Evolutionary conservation across 257 asterid genomes (phyloP), one percentile per base, ranked within the genome.

Genomic region (Parsonsia alboflavescens): DNA sequence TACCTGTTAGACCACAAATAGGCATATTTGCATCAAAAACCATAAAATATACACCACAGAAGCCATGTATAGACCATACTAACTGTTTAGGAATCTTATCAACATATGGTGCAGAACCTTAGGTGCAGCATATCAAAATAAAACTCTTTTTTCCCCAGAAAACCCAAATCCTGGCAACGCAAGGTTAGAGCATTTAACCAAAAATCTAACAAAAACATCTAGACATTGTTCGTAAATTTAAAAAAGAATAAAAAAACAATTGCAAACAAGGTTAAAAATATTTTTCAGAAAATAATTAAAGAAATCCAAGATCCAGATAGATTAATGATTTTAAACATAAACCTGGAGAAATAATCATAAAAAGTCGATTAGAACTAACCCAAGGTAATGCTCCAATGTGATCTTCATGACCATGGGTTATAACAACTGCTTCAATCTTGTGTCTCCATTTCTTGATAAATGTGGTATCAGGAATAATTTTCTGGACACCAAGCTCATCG

Each of bases 381-480:
- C 99, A 95, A 80, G 99, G 99, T 91, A 95, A 88, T 70, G 99
- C 99, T 88, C 99, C 99, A 85, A 95, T 95, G 91, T 92, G 99
- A 84, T 95, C 98, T 83, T 95, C 99, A 82, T 95, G 99, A 79
- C 99, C 99, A 82, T 95, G 99, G 74, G 99, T 92, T 77, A 95
- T 92, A 57, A 95, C 78, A 77, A 95, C 99, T 75, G 99, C 99
- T 86, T 95, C 99, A 75, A 95, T 95, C 88, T 95, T 92, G 90
- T 95, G 99, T 83, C 97, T 92, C 99, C 99, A 95, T 84, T 89
- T 92, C 73, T 85, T 87, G 61, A 95, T 95, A 80, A 92, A 95
- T 44, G 92, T 89, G 75, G 99, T 95, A 74, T 95, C 99, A 68
- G 99, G 99, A 77, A 95, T 89, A 83, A 95, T 90, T 91, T 95